A percentile compares a stretch with the other conserved stretches of the same genome.
These are phyloP conservation scores for Trypanosomatidae sp. DNA, from an alignment of 208 protist genomes.

Conservation along the genomic window DNA sequence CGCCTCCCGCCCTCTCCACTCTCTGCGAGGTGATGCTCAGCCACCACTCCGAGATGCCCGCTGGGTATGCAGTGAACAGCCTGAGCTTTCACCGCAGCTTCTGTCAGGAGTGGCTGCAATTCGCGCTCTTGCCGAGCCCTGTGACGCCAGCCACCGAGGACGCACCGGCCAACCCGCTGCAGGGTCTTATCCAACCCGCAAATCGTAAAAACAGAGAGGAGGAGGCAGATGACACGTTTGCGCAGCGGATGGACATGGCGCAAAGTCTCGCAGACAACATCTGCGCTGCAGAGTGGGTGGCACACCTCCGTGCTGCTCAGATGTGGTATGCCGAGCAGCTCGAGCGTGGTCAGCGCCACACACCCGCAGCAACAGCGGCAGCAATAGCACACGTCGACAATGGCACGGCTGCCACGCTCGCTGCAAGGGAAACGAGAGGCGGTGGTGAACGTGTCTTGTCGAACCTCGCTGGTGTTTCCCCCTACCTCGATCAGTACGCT, in stretches of 20 bases:
- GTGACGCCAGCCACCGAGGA: neutral
- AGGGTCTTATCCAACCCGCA: too few species aligned
- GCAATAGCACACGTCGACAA: too few species aligned
- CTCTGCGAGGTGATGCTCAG: constrained; percentile 24
- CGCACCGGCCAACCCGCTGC: too few species aligned
- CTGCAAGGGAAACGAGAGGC: too few species aligned
- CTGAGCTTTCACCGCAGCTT: constrained; percentile 13
- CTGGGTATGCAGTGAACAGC: neutral
- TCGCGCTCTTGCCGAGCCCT: constrained; percentile 11
- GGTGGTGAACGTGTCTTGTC: too few species aligned
- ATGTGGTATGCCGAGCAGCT: constrained; percentile 12
- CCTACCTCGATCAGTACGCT: constrained; percentile 17
- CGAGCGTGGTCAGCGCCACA: neutral
- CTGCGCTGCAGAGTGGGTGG: constrained; percentile 30
- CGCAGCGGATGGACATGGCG: constrained; percentile 6
- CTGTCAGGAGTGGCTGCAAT: constrained; percentile 27
- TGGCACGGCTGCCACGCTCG: too few species aligned
- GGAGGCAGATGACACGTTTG: too few species aligned
- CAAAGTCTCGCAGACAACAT: constrained; percentile 21
- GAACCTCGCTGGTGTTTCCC: too few species aligned
- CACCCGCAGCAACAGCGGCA: too few species aligned
- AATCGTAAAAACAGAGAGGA: neutral
- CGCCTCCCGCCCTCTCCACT: constrained; percentile 7
- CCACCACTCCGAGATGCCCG: constrained; percentile 7
- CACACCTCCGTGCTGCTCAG: constrained; percentile 27